phyloP scores from a whole-genome alignment of 2,329 filamentous ascomycete species.

The Lasiodiplodia hormozganensis region DNA sequence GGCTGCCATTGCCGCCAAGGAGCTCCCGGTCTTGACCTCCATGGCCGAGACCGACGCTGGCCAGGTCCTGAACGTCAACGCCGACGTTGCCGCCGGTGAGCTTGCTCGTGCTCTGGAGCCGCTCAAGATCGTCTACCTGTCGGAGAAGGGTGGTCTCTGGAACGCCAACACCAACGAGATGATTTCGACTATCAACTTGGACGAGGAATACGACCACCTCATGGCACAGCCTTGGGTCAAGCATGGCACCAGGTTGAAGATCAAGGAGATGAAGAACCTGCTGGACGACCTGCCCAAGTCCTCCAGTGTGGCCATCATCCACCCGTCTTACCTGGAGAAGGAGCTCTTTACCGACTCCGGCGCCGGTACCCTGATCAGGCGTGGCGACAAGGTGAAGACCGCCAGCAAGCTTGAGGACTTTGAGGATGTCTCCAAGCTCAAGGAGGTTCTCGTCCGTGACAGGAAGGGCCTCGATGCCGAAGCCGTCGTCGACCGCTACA shows the following conservation, averaged over 20 bases:
- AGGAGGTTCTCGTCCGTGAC: slow-evolving; percentile 82
- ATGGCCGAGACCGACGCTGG: slow-evolving; percentile 95
- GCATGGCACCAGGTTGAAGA: slow-evolving; percentile 94
- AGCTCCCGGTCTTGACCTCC: slow-evolving; percentile 91
- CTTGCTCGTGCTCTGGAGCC: slow-evolving; percentile 88
- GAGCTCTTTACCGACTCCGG: slow-evolving; percentile 97
- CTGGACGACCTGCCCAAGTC: slow-evolving; percentile 86
- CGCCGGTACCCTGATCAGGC: slow-evolving; percentile 88
- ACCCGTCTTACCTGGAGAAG: slow-evolving; percentile 93
- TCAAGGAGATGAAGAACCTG: slow-evolving; percentile 95
- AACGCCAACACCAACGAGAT: slow-evolving; percentile 93
- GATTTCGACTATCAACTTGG: slow-evolving; percentile 96
- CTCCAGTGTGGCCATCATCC: slow-evolving; percentile 96
- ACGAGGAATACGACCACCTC: slow-evolving; percentile 91
- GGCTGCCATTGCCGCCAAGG: slow-evolving; percentile 83
- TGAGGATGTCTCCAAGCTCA: slow-evolving; percentile 76
- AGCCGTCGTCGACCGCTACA: slow-evolving; percentile 84
- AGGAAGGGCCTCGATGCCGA: slow-evolving; percentile 81
- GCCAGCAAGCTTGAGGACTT: slow-evolving; percentile 76
- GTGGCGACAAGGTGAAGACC: slow-evolving; percentile 86
- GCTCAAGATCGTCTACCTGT: slow-evolving; percentile 97
- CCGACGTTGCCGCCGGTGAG: slow-evolving; percentile 94
- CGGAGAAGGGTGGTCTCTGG: slow-evolving; percentile 95
- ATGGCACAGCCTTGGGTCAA: slow-evolving; percentile 96
- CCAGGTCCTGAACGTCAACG: slow-evolving; percentile 95